Percentiles rank a stretch among this genome's conserved stretches.
Evolutionary conservation across 208 protist genomes (phyloP).

Genomic region (Leishmania braziliensis): DNA sequence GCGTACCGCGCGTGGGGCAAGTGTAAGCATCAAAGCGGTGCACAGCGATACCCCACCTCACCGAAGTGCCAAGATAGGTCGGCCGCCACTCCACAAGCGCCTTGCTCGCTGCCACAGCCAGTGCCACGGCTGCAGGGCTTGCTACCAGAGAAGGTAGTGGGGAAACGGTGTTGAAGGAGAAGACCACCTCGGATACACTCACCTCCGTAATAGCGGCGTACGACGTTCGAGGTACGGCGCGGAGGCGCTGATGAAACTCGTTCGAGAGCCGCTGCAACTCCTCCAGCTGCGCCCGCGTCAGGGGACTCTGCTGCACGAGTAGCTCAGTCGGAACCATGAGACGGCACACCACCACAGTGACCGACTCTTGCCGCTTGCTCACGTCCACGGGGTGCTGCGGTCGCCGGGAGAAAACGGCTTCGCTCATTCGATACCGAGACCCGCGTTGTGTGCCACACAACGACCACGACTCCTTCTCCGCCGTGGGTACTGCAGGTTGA

Average conservation of each 20-base stretch:
- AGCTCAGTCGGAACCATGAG: conserved; percentile 12
- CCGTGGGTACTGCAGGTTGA: background rate
- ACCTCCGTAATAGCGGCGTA: conserved; percentile 23
- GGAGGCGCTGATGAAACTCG: conserved; percentile 24
- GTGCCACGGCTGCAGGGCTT: conserved; percentile 13
- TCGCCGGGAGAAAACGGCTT: conserved; percentile 9
- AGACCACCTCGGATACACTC: conserved; percentile 25
- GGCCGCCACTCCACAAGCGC: conserved; percentile 22
- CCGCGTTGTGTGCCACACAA: background rate
- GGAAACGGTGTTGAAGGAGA: conserved; percentile 27
- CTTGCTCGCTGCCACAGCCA: conserved; percentile 16
- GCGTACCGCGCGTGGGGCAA: conserved; percentile 10
- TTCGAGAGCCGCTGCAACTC: conserved; percentile 18
- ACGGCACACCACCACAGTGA: conserved; percentile 33
- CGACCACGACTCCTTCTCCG: conserved; percentile 1
- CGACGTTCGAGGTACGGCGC: conserved; percentile 5
- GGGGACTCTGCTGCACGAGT: background rate
- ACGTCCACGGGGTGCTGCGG: conserved; percentile 14
- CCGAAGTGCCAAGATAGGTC: background rate
- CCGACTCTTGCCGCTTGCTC: conserved; percentile 21
- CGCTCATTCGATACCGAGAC: conserved; percentile 1
- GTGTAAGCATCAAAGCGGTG: conserved; percentile 21
- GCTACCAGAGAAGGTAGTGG: conserved; percentile 27
- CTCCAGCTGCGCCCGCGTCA: conserved; percentile 9
- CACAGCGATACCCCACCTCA: conserved; percentile 29